Base-by-base conservation (phyloP, 2,329 filamentous ascomycete genomes). In the Xylaria sp. region DNA sequence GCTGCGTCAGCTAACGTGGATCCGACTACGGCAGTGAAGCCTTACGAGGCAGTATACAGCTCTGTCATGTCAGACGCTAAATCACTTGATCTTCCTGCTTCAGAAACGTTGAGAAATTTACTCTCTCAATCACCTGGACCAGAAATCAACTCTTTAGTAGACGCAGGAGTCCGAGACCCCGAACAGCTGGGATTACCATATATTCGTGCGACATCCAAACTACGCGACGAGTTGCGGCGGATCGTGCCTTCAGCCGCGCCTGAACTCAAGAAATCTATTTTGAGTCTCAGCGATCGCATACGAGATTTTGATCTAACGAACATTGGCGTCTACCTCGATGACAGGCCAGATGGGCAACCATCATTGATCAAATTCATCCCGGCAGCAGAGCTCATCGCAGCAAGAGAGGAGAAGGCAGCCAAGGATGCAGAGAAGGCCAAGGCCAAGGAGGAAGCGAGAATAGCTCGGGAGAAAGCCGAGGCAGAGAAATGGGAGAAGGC, bases 321-420 rank as follows among this genome's bases (percentile, higher is more conserved):
- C 66, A 83, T 97, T 0, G 93, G 91, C 43, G 91, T 97, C 66
- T 97, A 97, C 76, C 89, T 97, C 0, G 94, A 97, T 76, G 94
- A 97, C 75, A 88, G 93, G 58, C 82, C 82, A n/a, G 87, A 86
- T 55, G 83, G 83, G 63, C 85, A 85, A 76, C 90, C 88, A 0
- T 93, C 93, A 0, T 85, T 97, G 36, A 90, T 97, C 69, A 89
- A 89, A 74, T 89, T 89, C 67, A 82, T 89, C 10, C 85, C 87
- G 0, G 85, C 84, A 4, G 80, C 83, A 4, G 85, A 88, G 69
- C 80, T 90, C 30, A 84, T 89, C 41, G 85, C 86, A 2, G 84
- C 86, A 2, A 82, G 85, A 7, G 87, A 88, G 61, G 87, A 89
- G 73, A 89, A 89, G 76, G 82, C 84, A 58, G 85, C 86, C 20